Percentiles rank a stretch among this genome's conserved stretches.
Conservation (phyloP, 768 basidiomycete species). For the Filobasidium wieringae region DNA sequence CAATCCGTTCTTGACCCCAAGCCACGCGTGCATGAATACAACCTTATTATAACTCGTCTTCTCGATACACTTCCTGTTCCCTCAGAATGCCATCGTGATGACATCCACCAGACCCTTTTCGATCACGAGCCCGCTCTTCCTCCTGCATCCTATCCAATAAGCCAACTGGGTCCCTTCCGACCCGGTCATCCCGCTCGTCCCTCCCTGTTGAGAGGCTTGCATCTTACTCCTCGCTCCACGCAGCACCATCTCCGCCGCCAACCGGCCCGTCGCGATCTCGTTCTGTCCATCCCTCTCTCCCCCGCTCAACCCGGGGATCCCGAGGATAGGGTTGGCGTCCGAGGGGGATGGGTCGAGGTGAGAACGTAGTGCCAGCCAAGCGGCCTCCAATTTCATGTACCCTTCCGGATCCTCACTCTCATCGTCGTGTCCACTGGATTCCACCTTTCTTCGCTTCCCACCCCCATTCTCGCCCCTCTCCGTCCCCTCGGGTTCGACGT, state of each 20-base stretch:
- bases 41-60: not conserved
- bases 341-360: slow-evolving; percentile 21
- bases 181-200: not conserved
- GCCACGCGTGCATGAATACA: not conserved
- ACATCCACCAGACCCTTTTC: not conserved
- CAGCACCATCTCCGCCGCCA: slow-evolving; percentile 37
- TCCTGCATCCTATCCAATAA: not conserved
- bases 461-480: not conserved
- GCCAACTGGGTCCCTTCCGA: not conserved
- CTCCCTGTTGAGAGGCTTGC: not conserved
- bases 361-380: slow-evolving; percentile 25
- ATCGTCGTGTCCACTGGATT: not conserved
- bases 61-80: not conserved
- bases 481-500: slow-evolving; percentile 14
- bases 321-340: not conserved
- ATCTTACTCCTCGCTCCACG: slow-evolving; percentile 12
- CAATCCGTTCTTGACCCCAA: too few species aligned
- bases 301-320: not conserved
- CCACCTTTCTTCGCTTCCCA: not conserved
- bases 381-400: slow-evolving; percentile 29
- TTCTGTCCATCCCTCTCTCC: slow-evolving; percentile 32
- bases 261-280: slow-evolving; percentile 33
- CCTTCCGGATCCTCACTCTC: slow-evolving; percentile 12
- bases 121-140: not conserved
- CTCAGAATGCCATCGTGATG: not conserved